Conservation (phyloP, 169 alveolate genomes). For the Plasmodium cynomolgi region DNA sequence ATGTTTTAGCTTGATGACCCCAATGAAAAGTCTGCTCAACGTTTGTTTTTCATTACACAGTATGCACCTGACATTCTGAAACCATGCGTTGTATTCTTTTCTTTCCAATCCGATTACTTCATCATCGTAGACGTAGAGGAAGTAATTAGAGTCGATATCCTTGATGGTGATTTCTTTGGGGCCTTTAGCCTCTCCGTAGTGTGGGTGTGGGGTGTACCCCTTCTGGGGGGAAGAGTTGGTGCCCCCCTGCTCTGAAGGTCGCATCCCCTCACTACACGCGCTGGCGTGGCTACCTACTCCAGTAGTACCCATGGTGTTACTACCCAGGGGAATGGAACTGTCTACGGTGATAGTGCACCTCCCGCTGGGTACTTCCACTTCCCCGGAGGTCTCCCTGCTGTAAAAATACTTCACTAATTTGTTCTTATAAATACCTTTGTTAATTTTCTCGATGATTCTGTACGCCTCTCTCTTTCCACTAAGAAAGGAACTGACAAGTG, state of each 20-base stretch:
- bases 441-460: conserved; percentile 47
- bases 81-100: conserved; percentile 52
- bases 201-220: not conserved
- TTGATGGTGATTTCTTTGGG: conserved; percentile 27
- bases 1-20: conserved; percentile 29
- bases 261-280: not conserved
- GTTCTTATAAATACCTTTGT: conserved; percentile 26
- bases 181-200: not conserved
- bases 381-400: conserved; percentile 1
- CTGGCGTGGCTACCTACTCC: not conserved
- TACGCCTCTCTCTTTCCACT: conserved; percentile 74
- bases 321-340: not conserved
- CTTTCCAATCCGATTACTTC: conserved; percentile 37
- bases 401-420: conserved; percentile 49
- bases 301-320: not conserved
- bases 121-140: conserved; percentile 44
- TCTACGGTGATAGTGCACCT: not conserved
- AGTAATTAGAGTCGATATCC: not conserved
- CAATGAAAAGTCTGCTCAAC: conserved; percentile 31
- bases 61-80: conserved; percentile 27
- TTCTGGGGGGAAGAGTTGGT: not conserved
- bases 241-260: not conserved
- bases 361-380: not conserved
- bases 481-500: conserved; percentile 23
- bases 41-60: conserved; percentile 65